Evolutionary conservation across 2,329 filamentous ascomycete genomes (phyloP), one percentile per base, ranked within the genome.

Genomic region (Ophiocordyceps sinensis): DNA sequence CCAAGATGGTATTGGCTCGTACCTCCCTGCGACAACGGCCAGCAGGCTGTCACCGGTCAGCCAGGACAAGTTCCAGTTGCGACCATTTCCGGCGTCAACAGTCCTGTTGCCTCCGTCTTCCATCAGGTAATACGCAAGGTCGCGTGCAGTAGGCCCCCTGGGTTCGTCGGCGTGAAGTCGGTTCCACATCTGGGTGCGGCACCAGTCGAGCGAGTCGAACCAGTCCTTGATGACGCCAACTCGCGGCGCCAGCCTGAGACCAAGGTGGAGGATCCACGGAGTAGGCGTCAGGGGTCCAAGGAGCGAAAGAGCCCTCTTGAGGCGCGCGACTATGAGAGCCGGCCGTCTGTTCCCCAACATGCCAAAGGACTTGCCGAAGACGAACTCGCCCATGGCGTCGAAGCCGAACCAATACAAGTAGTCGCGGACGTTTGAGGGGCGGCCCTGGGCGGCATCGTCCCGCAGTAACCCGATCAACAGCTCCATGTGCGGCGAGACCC

Each of bases 301-400:
- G 2, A 61, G 42, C 1, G 49, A 49, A 6, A 55, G 40, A 1
- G 54, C 53, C 4, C 47, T 43, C 21, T 53, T 54, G 12, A 57
- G 30, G 12, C 44, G 46, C 14, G 49, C 28, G 15, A 60, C 46
- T 6, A 52, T 50, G 26, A 48, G 41, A 26, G 57, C 55, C 53
- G 51, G 56, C 17, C 50, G 31, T 23, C 51, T 39, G 17, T 51
- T 39, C 2, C 41, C 37, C 21, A 61, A 45, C 56, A 62, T 60
- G 23, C 53, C 47, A 42, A 64, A 64, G 0, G 57, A 54, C 42
- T 57, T 54, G 19, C 56, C 53, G 40, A 64, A 58, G 4, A 55
- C 49, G 13, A 64, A 47, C 21, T 62, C 56, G 3, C 60, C 59
- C 52, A 65, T 63, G 31, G 59, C 49, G 29, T 61, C 53, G 55